A percentile compares a stretch with the other conserved stretches of the same genome.
These are phyloP conservation scores for Hordeum pubiflorum DNA, from an alignment of 202 grass and related monocot species.

Conservation along the genomic window DNA sequence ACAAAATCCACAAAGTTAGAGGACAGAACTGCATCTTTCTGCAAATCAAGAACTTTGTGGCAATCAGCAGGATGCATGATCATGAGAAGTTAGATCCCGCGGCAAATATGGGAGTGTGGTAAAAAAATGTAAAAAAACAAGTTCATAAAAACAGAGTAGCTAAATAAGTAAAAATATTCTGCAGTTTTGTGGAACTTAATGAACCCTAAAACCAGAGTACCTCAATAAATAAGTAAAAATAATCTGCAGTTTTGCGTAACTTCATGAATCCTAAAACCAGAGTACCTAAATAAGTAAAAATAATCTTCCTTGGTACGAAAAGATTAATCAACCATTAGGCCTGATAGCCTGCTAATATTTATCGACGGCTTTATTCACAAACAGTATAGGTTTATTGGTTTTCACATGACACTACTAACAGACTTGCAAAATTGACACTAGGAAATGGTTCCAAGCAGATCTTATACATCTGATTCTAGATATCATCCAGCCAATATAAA, in stretches of 20 bases:
- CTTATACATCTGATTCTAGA: background rate
- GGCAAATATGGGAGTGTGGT: background rate
- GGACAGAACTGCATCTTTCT: background rate
- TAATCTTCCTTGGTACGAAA: background rate
- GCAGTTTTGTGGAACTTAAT: background rate
- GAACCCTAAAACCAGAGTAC: background rate
- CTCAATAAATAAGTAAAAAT: background rate
- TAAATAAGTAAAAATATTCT: background rate
- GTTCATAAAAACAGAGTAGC: background rate
- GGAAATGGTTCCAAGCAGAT: background rate
- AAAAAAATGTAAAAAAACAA: background rate
- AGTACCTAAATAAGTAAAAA: background rate
- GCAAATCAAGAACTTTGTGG: background rate
- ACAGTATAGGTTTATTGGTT: background rate
- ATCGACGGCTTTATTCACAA: background rate
- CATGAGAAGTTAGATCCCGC: background rate
- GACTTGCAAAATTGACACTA: background rate
- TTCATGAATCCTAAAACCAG: background rate
- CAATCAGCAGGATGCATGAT: background rate
- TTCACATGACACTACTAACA: background rate
- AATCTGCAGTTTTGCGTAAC: background rate
- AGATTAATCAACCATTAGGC: background rate
- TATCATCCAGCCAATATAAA: background rate
- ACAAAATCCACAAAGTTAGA: slow-evolving; percentile 2
- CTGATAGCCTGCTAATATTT: background rate